Base-by-base conservation (phyloP, 1,284 basidiomycete genomes). In the Apiotrichum gamsii region DNA sequence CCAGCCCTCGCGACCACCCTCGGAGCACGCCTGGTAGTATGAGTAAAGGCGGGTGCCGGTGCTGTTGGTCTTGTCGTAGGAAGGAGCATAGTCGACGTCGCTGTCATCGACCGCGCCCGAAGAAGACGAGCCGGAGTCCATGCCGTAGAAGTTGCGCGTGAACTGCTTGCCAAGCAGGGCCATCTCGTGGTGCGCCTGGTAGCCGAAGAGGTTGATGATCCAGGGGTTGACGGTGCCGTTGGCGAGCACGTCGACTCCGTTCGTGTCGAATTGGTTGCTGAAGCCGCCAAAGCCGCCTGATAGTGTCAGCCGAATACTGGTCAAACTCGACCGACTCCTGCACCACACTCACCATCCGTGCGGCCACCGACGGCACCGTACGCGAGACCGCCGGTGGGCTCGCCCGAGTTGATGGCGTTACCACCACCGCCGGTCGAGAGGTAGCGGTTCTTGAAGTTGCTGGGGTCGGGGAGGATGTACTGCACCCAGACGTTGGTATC, bases 1-100 rank as follows among this genome's bases (percentile, higher is more conserved):
- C n/a, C 61, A 41, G 4, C 54, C 65, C 48, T 67, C 62, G 29
- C 60, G 52, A 14, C 64, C 64, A 16, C 65, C 65, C 6, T 53
- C 56, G 15, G 65, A 62, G 50, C 65, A 65, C 1, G 56, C 60
- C 19, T 23, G 31, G 31, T 36, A 59, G 39, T 56, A 57, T 2
- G 49, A 37, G 31, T 52, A 49, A 35, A 45, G 32, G 6, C n/a
- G 13, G 8, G 31, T 38, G 25, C 25, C 25, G 11, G 25, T 28
- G 25, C 8, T 6, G 25, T 6, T 28, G 8, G 25, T 28, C 8
- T 28, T 28, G 11, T 6, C 25, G 25, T 28, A 28, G n/a, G n/a
- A n/a, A n/a, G n/a, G n/a, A n/a, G n/a, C n/a, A n/a, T n/a, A n/a
- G 25, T 28, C 11, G 25, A 11, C 11, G 25, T 6, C 11, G 6